Evolutionary conservation across 163 green algal species (phyloP), one percentile per base, ranked within the genome.

Genomic region (Picocystis sp.): DNA sequence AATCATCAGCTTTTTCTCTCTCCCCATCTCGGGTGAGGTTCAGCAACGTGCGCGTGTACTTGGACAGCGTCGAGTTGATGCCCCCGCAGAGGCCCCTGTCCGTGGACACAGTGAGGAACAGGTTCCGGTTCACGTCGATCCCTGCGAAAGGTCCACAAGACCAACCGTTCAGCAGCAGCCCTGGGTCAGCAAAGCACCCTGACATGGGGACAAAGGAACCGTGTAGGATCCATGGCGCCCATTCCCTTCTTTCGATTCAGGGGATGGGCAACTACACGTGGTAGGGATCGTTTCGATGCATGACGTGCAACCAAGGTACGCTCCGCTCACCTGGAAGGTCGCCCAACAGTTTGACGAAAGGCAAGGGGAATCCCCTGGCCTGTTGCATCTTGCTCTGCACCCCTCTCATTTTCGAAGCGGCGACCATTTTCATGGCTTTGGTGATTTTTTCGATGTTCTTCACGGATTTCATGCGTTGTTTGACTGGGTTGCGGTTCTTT

Each of bases 371-470:
- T 45, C 83, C 85, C 2, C 86, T 74, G 1, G 82, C 87, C 44
- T 86, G 24, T 47, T 90, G 73, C n/a, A 82, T 81, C 41, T 74
- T 71, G 1, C 57, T 58, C 70, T 96, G 82, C 14, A 89, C 91
- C 19, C 74, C 77, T 35, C 82, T 72, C 82, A 99, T 92, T 69
- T 96, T 96, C n/a, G 83, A 93, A n/a, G 91, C 91, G 24, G 91
- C 91, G 67, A 99, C 90, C 85, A 99, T 95, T 72, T 99, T 98
- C 91, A 98, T 99, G 63, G 91, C 91, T 61, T 89, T 92, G 14
- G 91, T 99, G 73, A 99, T 99, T 71, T 99, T 99, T 56, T 89
- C 73, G 38, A 97, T 98, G 73, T 94, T 97, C 56, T 79, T 80
- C 44, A 99, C 92, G 11, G 84, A 92, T 55, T 84, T 79, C 80